Conservation (phyloP, 164 flowering plant genomes). For the Cinnamomum chago region DNA sequence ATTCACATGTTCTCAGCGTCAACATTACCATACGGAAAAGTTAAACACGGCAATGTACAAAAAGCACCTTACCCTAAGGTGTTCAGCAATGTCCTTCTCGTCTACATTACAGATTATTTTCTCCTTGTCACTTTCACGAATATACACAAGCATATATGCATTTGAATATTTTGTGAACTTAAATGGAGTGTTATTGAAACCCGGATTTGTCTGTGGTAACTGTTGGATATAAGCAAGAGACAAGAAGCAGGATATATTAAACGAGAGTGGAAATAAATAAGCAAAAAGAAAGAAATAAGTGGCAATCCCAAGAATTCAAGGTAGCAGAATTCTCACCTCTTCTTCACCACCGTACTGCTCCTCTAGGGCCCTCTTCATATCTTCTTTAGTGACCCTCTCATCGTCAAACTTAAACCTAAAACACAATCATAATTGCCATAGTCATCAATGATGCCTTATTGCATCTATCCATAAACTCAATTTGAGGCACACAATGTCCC, state of each 20-base stretch:
- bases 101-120: constrained; percentile 81
- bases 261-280: not conserved
- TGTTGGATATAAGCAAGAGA: constrained; percentile 29
- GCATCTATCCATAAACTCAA: too few species aligned
- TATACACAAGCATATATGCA: constrained; percentile 94
- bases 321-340: constrained; percentile 30
- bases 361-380: constrained; percentile 43
- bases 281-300: not conserved
- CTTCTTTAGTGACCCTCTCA: constrained; percentile 56
- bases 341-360: constrained; percentile 64
- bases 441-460: too few species aligned
- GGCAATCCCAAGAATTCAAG: not conserved
- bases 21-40: not conserved
- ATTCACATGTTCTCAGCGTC: not conserved
- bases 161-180: constrained; percentile 87
- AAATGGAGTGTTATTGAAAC: constrained; percentile 76
- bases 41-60: not conserved
- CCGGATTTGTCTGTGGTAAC: constrained; percentile 90
- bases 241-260: not conserved
- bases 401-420: constrained; percentile 36
- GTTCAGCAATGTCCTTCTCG: constrained; percentile 89
- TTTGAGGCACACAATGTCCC: too few species aligned
- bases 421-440: too few species aligned
- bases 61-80: constrained; percentile 52
- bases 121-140: constrained; percentile 88